phyloP scores from a whole-genome alignment of 331 rosid species.

The Malus hybrid region DNA sequence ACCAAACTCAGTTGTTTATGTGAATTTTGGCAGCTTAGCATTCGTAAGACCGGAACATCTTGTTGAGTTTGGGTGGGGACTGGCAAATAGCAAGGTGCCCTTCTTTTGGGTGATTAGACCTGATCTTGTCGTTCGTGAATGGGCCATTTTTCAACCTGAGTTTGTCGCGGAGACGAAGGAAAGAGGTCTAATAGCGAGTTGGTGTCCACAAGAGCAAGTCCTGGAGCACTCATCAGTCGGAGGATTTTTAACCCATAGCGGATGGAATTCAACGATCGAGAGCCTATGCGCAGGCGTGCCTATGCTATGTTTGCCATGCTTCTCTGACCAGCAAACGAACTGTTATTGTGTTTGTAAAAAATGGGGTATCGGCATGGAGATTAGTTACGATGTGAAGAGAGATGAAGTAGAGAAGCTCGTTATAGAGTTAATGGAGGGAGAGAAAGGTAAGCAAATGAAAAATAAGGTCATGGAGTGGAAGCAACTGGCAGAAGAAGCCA shows the following conservation, averaged over 20 bases:
- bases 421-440: not conserved
- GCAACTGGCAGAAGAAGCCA: not conserved
- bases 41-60: slow-evolving; percentile 27
- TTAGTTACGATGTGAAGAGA: slow-evolving; percentile 9
- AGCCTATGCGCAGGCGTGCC: slow-evolving; percentile 1
- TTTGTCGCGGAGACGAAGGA: too few relatives aligned
- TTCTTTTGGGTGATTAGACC: slow-evolving; percentile 53
- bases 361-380: slow-evolving; percentile 16
- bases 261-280: slow-evolving; percentile 2
- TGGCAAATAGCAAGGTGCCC: slow-evolving; percentile 31
- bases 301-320: not conserved
- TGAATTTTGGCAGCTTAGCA: not conserved
- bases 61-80: slow-evolving; percentile 45
- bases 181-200: not conserved
- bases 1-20: not conserved
- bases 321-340: slow-evolving; percentile 25
- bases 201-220: not conserved
- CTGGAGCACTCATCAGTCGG: not conserved
- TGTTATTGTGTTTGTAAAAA: slow-evolving; percentile 22
- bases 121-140: slow-evolving; percentile 25
- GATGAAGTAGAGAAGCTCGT: not conserved
- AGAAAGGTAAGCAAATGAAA: slow-evolving; percentile 1
- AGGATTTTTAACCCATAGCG: not conserved
- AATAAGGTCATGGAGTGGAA: not conserved
- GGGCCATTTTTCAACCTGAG: not conserved